Evolutionary conservation across 169 alveolate species (phyloP).

Genomic region (Plasmodium vinckei): DNA sequence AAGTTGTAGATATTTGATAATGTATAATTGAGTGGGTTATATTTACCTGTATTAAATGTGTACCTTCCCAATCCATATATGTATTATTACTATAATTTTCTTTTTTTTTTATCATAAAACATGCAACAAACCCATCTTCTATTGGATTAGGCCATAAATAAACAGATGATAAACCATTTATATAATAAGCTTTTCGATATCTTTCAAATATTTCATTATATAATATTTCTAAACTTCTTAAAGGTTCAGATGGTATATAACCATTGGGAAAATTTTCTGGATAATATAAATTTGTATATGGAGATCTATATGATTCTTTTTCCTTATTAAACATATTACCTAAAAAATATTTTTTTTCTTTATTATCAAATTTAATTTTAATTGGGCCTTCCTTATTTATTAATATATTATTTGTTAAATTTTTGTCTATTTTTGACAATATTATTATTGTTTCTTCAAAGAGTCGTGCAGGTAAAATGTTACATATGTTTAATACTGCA

Average conservation of each 20-base stretch:
- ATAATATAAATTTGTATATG: slow-evolving; percentile 45
- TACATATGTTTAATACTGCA: slow-evolving; percentile 52
- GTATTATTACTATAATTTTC: slow-evolving; percentile 20
- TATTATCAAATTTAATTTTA: slow-evolving; percentile 51
- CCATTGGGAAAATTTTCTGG: slow-evolving; percentile 38
- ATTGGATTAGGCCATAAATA: slow-evolving; percentile 63
- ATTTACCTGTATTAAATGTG: slow-evolving; percentile 70
- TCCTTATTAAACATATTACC: slow-evolving; percentile 72
- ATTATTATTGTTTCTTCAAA: slow-evolving; percentile 59
- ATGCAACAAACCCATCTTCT: slow-evolving; percentile 72
- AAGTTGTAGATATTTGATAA: slow-evolving; percentile 56
- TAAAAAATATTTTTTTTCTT: slow-evolving; percentile 47
- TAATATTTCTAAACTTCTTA: slow-evolving; percentile 50
- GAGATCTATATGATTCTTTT: slow-evolving; percentile 69
- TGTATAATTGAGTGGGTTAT: slow-evolving; percentile 20
- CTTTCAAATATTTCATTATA: slow-evolving; percentile 50
- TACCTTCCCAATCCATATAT: slow-evolving; percentile 47
- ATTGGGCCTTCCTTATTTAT: slow-evolving; percentile 62
- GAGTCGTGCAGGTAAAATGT: slow-evolving; percentile 35
- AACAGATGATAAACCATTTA: slow-evolving; percentile 59
- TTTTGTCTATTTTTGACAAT: slow-evolving; percentile 43
- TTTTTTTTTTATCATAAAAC: slow-evolving; percentile 57
- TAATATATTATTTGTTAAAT: slow-evolving; percentile 61
- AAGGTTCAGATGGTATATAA: slow-evolving; percentile 55
- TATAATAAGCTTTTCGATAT: slow-evolving; percentile 57